Percentiles rank a stretch among this genome's conserved stretches.
These are phyloP conservation scores for Puccinia hordei DNA, from an alignment of 1,284 basidiomycete species.

Conservation along the genomic window DNA sequence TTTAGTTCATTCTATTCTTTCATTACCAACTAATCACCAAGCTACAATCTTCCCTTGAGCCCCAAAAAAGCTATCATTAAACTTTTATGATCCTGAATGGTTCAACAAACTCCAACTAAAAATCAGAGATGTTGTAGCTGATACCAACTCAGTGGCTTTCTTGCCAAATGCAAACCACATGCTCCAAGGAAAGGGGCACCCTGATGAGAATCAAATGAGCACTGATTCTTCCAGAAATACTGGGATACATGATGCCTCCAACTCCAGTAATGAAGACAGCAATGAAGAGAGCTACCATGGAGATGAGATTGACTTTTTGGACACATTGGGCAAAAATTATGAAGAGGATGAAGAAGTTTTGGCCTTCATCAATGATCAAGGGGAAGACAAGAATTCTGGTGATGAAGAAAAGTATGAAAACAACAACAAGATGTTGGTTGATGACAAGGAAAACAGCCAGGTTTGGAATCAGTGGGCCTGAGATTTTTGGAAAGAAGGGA, in stretches of 20 bases:
- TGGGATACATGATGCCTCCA: constrained; percentile 1
- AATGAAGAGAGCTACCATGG: neutral
- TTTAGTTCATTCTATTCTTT: too few species aligned
- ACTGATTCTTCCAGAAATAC: constrained; percentile 5
- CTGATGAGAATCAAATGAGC: constrained; percentile 4
- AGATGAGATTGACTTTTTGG: neutral
- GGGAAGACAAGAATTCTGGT: too few species aligned
- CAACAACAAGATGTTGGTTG: constrained; percentile 21
- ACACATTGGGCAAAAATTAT: neutral
- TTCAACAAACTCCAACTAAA: constrained; percentile 15
- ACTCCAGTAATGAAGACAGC: neutral
- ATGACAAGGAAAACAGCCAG: neutral
- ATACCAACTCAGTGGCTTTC: constrained; percentile 12
- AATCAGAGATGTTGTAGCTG: too few species aligned
- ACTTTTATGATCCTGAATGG: constrained; percentile 26
- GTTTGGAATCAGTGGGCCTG: neutral
- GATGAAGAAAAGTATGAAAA: neutral
- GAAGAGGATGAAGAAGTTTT: neutral
- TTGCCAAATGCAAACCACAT: neutral
- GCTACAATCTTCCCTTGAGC: neutral
- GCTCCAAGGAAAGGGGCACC: neutral
- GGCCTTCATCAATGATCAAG: neutral
- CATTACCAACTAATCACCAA: neutral
- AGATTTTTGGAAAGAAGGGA: neutral
- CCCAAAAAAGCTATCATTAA: neutral